Percentiles rank a stretch among this genome's conserved stretches.
Evolutionary conservation across 108 stramenopile genomes (phyloP).

Genomic region (Mediolabrus comicus): DNA sequence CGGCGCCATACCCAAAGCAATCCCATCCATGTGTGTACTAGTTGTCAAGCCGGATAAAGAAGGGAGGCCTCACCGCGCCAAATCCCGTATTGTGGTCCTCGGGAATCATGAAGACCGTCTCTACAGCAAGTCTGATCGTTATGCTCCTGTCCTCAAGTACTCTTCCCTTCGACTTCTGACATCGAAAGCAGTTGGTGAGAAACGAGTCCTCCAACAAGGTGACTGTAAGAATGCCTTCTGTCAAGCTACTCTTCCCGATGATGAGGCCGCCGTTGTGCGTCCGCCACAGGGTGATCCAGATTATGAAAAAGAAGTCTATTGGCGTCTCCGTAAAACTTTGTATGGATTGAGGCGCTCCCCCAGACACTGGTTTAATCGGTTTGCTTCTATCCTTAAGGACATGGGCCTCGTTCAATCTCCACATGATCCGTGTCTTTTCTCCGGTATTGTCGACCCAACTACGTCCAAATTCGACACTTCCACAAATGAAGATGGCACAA

Average conservation of each 20-base stretch:
- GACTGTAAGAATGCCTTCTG: conserved; percentile 46
- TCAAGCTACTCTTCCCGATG: conserved; percentile 7
- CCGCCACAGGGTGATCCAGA: conserved; percentile 21
- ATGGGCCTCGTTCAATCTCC: conserved; percentile 14
- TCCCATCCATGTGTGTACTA: conserved; percentile 18
- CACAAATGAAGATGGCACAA: background rate
- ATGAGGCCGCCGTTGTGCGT: conserved; percentile 5
- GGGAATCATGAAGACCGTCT: conserved; percentile 11
- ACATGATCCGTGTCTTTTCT: conserved; percentile 33
- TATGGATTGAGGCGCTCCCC: conserved; percentile 15
- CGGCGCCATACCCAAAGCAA: conserved; percentile 3
- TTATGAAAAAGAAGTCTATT: conserved; percentile 3
- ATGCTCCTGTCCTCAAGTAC: conserved; percentile 26
- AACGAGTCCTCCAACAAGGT: conserved; percentile 23
- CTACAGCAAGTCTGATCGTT: conserved; percentile 8
- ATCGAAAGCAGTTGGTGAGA: background rate
- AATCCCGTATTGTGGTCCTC: conserved; percentile 15
- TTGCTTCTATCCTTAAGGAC: background rate
- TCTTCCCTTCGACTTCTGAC: conserved; percentile 1
- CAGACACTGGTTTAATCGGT: conserved; percentile 29
- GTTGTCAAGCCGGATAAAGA: conserved; percentile 9
- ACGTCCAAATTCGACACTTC: background rate
- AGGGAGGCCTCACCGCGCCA: conserved; percentile 10
- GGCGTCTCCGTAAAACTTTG: conserved; percentile 21
- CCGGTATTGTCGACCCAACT: background rate